Evolutionary conservation across 2,329 filamentous ascomycete genomes (phyloP).

Genomic region (Taxawa tesnikishii): DNA sequence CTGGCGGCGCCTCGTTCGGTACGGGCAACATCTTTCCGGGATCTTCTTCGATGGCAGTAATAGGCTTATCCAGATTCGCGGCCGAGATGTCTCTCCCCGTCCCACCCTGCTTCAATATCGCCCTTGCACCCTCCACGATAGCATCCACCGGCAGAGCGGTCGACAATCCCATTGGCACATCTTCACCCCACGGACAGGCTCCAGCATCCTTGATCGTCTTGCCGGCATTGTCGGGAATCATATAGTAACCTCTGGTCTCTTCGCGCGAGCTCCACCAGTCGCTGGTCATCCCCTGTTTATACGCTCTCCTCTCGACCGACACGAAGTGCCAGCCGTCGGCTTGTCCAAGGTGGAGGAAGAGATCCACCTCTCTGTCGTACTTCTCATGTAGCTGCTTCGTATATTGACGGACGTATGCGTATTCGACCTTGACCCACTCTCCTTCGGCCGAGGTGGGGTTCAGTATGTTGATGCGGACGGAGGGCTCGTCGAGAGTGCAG

Average conservation of each 20-base stretch:
- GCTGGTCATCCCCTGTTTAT: constrained; percentile 6
- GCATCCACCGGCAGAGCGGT: constrained; percentile 5
- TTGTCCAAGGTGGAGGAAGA: constrained; percentile 8
- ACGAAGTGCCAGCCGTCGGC: constrained; percentile 7
- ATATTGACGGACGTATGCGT: constrained; percentile 6
- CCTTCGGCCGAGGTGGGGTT: constrained; percentile 6
- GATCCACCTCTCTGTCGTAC: constrained; percentile 2
- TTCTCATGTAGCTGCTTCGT: constrained; percentile 2
- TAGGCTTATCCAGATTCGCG: not conserved
- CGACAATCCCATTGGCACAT: constrained; percentile 6
- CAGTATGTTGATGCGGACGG: constrained; percentile 5
- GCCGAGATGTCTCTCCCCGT: too few relatives aligned
- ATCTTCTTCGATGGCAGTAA: not conserved
- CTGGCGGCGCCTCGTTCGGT: not conserved
- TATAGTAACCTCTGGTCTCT: constrained; percentile 5
- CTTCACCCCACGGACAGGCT: constrained; percentile 7
- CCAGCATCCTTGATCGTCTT: constrained; percentile 4
- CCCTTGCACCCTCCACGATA: constrained; percentile 3
- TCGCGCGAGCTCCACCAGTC: not conserved
- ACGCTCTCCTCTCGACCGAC: constrained; percentile 6
- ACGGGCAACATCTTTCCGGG: not conserved
- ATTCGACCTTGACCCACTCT: constrained; percentile 4
- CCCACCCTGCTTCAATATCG: not conserved
- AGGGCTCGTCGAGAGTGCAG: constrained; percentile 2
- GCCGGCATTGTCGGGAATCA: constrained; percentile 3